Conservation (phyloP, 2,329 filamentous ascomycete species). For the Pseudogymnoascus sp. region DNA sequence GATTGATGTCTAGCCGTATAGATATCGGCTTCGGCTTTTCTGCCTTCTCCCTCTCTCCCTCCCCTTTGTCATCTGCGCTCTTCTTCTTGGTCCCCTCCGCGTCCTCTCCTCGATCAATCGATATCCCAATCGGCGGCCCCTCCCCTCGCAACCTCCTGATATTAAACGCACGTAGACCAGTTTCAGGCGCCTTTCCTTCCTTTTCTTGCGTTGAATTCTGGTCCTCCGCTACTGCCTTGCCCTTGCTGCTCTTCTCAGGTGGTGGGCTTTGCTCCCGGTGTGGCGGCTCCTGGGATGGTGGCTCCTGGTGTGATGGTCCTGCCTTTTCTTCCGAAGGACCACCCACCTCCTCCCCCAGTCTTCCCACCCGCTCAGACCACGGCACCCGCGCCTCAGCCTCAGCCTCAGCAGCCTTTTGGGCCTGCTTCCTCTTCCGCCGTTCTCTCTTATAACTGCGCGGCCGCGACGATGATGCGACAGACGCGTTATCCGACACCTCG, state of each 20-base stretch:
- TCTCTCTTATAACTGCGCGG: not conserved
- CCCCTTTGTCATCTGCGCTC: slow-evolving; percentile 22
- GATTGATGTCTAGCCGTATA: slow-evolving; percentile 63
- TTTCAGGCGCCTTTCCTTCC: slow-evolving; percentile 11
- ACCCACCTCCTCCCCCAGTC: not conserved
- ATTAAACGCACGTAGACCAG: slow-evolving; percentile 22
- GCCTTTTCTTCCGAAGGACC: not conserved
- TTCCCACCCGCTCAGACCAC: not conserved
- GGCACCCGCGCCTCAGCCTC: not conserved
- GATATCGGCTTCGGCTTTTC: slow-evolving; percentile 53
- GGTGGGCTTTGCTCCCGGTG: not conserved
- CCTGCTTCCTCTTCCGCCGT: slow-evolving; percentile 7
- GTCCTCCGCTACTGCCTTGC: not conserved
- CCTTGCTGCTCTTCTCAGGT: not conserved
- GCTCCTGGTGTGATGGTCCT: not conserved
- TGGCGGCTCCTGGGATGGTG: not conserved
- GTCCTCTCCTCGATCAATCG: slow-evolving; percentile 12
- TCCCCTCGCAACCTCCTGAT: slow-evolving; percentile 16
- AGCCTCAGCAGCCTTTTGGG: not conserved
- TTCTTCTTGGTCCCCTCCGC: slow-evolving; percentile 15
- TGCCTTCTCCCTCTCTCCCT: slow-evolving; percentile 36
- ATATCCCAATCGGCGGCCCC: slow-evolving; percentile 18
- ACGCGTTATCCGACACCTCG: not conserved
- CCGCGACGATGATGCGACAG: not conserved
- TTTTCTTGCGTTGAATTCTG: not conserved